Base-by-base conservation (phyloP, 108 stramenopile genomes). In the Skeletonema grethae region DNA sequence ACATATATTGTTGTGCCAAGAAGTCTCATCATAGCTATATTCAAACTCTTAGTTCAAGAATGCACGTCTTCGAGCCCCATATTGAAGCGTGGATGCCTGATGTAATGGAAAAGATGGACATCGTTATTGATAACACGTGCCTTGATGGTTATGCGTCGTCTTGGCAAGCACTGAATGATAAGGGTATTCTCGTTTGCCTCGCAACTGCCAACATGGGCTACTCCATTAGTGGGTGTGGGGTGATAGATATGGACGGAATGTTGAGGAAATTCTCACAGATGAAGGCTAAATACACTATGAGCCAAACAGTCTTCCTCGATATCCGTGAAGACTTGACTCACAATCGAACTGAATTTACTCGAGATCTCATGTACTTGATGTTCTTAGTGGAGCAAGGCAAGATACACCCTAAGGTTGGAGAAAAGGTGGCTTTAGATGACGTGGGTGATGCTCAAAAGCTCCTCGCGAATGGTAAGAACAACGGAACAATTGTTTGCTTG, bases 111-210 rank as follows among this genome's bases (percentile, higher is more conserved):
- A 71, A 83, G 38, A 87, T 91, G 70, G 87, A 91, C 59, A 56
- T 87, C 41, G 86, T 88, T 13, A 83, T 91, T 72, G 90, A 91
- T 43, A 82, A 83, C 68, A 63, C 77, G 2, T 88, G 89, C 73
- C 10, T 75, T 9, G 84, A 86, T 50, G 29, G 69, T 8, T 75
- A 78, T 38, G 67, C 61, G 22, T 82, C 89, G 22, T 61, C 75
- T 41, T 67, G 80, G 63, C 70, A 60, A 30, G 78, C 84, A 22
- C 68, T 91, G 32, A 81, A 77, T 24, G 24, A 65, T 20, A 72
- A 80, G 24, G 87, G 87, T 28, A 76, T 25, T 12, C 72, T 91
- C 8, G 56, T 88, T 15, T 86, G 84, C 61, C 63, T 84, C 46
- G 68, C 76, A 0, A 65, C 82, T 4, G 32, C 68, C 1, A 12